These are phyloP conservation scores for Boletellus sp. DNA, from an alignment of 768 basidiomycete genomes.

Conservation along the genomic window DNA sequence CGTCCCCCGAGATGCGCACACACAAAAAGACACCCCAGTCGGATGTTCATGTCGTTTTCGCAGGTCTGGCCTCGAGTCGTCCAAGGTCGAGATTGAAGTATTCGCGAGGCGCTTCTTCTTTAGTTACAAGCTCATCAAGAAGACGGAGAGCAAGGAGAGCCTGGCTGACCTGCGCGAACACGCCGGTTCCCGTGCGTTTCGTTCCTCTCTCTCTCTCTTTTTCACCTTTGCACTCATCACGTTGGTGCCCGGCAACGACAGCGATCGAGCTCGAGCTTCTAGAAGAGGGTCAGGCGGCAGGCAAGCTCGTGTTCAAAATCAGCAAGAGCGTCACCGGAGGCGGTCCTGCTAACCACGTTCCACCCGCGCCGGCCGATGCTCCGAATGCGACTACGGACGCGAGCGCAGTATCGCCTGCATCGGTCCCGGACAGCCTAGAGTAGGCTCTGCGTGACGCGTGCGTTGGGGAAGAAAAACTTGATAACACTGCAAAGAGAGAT, in stretches of 20 bases:
- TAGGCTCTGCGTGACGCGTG: too few species aligned
- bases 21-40: background rate
- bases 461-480: too few species aligned
- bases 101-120: slow-evolving; percentile 32
- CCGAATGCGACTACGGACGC: too few species aligned
- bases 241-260: background rate
- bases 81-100: slow-evolving; percentile 33
- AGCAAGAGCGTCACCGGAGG: slow-evolving; percentile 10
- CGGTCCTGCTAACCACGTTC: background rate
- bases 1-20: background rate
- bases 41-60: too few species aligned
- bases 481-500: too few species aligned
- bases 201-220: background rate
- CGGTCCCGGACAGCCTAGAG: slow-evolving; percentile 3
- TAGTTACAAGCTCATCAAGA: slow-evolving; percentile 32
- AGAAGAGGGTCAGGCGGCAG: slow-evolving; percentile 30
- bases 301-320: slow-evolving; percentile 28
- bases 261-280: slow-evolving; percentile 31
- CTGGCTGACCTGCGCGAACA: slow-evolving; percentile 32
- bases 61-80: slow-evolving; percentile 31
- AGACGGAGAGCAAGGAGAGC: slow-evolving; percentile 32
- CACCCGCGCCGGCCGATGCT: background rate
- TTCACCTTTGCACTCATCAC: background rate
- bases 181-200: slow-evolving; percentile 24
- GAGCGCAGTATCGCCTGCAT: background rate